Evolutionary conservation across 495 filamentous ascomycete species (phyloP).

Genomic region (Parathielavia hyrcaniae): DNA sequence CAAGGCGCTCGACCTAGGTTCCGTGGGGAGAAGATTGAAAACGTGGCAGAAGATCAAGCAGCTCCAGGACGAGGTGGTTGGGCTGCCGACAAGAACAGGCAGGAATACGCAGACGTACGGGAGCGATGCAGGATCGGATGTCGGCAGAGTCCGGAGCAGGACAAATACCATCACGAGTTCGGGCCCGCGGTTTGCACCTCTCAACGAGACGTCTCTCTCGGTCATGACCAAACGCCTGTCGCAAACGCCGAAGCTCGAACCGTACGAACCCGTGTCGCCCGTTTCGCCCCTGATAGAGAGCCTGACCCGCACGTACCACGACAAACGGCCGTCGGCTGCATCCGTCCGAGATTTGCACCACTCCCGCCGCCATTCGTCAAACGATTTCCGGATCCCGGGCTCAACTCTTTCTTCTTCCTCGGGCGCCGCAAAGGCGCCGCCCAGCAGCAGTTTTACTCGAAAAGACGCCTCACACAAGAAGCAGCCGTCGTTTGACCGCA

Average conservation of each 20-base stretch:
- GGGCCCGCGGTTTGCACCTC: conserved; percentile 53
- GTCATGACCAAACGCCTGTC: conserved; percentile 40
- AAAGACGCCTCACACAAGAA: conserved; percentile 56
- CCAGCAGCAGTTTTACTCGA: conserved; percentile 34
- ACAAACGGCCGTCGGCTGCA: conserved; percentile 65
- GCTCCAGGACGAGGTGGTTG: conserved; percentile 74
- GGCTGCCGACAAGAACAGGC: conserved; percentile 31
- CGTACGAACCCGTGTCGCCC: conserved; percentile 36
- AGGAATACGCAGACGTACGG: conserved; percentile 48
- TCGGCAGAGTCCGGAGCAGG: conserved; percentile 39
- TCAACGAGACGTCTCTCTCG: conserved; percentile 36
- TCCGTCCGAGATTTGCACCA: conserved; percentile 79
- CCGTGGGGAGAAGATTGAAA: conserved; percentile 77
- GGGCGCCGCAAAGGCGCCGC: conserved; percentile 31
- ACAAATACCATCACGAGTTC: conserved; percentile 70
- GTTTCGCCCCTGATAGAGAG: conserved; percentile 50
- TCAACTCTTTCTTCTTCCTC: conserved; percentile 25
- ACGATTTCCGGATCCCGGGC: conserved; percentile 54
- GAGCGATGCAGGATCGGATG: conserved; percentile 50
- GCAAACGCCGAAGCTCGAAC: conserved; percentile 40
- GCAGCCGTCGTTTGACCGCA: conserved; percentile 79
- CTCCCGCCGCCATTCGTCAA: conserved; percentile 81
- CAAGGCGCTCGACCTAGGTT: conserved; percentile 91
- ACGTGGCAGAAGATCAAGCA: conserved; percentile 93
- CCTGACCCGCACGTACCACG: conserved; percentile 45